Conservation (phyloP, 164 flowering plant species). For the Magnolia kwangsiensis region DNA sequence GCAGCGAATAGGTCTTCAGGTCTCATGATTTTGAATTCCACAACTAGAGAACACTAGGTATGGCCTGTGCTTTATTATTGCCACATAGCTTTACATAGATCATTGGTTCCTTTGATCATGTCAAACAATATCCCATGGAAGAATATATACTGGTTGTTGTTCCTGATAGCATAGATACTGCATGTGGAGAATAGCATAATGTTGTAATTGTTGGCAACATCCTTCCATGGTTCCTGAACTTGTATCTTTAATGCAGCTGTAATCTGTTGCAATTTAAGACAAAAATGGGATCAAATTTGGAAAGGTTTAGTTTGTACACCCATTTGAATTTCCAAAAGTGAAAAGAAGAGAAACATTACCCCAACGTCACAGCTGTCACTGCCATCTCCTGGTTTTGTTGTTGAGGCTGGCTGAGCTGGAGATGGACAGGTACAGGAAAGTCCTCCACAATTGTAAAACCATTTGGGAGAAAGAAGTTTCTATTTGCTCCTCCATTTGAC, state of each 20-base stretch:
- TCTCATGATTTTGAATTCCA: neutral
- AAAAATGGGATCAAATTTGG: constrained; percentile 4
- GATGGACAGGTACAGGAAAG: constrained; percentile 42
- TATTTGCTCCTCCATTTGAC: constrained; percentile 41
- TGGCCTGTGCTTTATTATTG: constrained; percentile 16
- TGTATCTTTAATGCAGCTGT: constrained; percentile 19
- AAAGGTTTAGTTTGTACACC: neutral
- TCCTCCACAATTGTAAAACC: constrained; percentile 40
- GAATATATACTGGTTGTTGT: neutral
- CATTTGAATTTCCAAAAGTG: neutral
- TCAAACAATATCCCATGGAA: constrained; percentile 9
- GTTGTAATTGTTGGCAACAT: neutral
- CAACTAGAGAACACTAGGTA: constrained; percentile 7
- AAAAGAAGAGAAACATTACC: constrained; percentile 33
- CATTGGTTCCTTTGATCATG: constrained; percentile 12
- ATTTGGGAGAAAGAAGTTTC: constrained; percentile 25
- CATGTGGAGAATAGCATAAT: constrained; percentile 10
- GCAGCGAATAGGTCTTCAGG: neutral
- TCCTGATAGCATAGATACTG: constrained; percentile 5
- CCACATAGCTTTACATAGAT: constrained; percentile 18
- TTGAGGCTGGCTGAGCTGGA: constrained; percentile 76
- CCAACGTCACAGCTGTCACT: constrained; percentile 37
- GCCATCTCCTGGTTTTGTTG: constrained; percentile 44
- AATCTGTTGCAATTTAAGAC: constrained; percentile 17
- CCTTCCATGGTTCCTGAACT: constrained; percentile 15